Conservation (phyloP, 1,284 basidiomycete species). For the Agroathelia rolfsii region DNA sequence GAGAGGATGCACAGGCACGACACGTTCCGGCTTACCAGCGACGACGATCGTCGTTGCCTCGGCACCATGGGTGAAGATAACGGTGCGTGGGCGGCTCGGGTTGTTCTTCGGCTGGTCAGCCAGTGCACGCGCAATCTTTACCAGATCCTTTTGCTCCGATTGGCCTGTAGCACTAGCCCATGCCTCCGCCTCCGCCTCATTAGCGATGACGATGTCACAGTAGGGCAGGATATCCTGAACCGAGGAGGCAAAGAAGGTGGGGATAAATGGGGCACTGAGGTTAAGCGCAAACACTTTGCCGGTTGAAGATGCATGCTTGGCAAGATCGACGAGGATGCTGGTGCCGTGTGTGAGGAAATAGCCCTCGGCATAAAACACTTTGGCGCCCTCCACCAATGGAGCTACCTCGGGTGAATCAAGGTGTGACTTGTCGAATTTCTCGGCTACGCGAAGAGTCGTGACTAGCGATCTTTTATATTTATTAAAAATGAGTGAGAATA, state of each 20-base stretch:
- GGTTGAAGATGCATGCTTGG: conserved; percentile 69
- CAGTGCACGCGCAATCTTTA: conserved; percentile 63
- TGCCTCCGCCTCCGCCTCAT: conserved; percentile 89
- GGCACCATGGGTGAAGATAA: conserved; percentile 89
- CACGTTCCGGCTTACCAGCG: conserved; percentile 46
- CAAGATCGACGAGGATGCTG: conserved; percentile 66
- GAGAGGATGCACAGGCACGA: conserved; percentile 58
- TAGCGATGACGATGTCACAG: conserved; percentile 85
- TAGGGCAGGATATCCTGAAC: conserved; percentile 74
- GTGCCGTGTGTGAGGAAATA: conserved; percentile 96
- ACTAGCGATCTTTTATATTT: conserved; percentile 70
- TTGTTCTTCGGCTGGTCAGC: conserved; percentile 65
- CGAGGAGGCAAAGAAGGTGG: conserved; percentile 86
- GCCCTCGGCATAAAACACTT: conserved; percentile 91
- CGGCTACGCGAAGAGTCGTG: conserved; percentile 85
- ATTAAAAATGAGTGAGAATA: neutral
- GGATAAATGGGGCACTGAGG: conserved; percentile 96
- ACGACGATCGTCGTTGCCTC: conserved; percentile 75
- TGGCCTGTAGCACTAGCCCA: conserved; percentile 67
- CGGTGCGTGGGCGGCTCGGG: conserved; percentile 65
- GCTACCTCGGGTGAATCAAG: conserved; percentile 73
- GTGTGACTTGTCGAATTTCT: conserved; percentile 80
- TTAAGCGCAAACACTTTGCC: conserved; percentile 88
- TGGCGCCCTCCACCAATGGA: conserved; percentile 70
- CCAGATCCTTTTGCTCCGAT: conserved; percentile 51